Percentiles rank a stretch among this genome's conserved stretches.
These are phyloP conservation scores for Orbilia quercus DNA, from an alignment of 2,329 filamentous ascomycete genomes.

Conservation along the genomic window DNA sequence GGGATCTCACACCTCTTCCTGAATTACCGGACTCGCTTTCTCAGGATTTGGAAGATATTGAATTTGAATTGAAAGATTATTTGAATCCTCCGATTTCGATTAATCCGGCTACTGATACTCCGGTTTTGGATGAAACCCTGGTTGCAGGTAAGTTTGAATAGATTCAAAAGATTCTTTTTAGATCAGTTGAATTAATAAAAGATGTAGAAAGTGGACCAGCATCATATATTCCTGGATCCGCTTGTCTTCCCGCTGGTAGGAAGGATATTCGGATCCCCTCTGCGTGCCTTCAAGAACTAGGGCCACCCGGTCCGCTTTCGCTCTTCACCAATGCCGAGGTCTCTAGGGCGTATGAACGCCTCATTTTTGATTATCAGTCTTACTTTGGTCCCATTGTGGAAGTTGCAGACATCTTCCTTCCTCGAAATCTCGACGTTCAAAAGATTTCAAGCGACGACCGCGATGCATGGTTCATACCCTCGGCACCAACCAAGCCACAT, in stretches of 20 bases:
- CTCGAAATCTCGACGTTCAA: slow-evolving; percentile 24
- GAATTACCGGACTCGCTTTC: not conserved
- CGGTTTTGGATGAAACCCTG: no score
- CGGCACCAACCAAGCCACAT: not conserved
- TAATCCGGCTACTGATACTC: no score
- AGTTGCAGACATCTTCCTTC: slow-evolving; percentile 27
- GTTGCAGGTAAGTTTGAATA: no score
- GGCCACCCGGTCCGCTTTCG: not conserved
- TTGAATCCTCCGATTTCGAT: no score
- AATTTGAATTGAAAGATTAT: no score
- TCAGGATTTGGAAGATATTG: not conserved
- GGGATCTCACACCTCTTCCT: not conserved
- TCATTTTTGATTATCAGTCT: slow-evolving; percentile 25
- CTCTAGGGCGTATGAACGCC: not conserved
- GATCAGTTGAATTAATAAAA: no score
- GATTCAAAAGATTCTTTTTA: no score
- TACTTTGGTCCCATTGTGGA: slow-evolving; percentile 25
- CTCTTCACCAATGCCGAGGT: slow-evolving; percentile 1
- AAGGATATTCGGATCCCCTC: no score
- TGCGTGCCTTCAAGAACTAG: not conserved
- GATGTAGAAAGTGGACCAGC: no score
- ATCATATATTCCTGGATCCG: no score
- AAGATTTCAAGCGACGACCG: not conserved
- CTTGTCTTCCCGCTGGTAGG: no score
- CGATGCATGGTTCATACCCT: slow-evolving; percentile 26